phyloP scores from a whole-genome alignment of 164 flowering plant genomes.

The Sextonia rubra region DNA sequence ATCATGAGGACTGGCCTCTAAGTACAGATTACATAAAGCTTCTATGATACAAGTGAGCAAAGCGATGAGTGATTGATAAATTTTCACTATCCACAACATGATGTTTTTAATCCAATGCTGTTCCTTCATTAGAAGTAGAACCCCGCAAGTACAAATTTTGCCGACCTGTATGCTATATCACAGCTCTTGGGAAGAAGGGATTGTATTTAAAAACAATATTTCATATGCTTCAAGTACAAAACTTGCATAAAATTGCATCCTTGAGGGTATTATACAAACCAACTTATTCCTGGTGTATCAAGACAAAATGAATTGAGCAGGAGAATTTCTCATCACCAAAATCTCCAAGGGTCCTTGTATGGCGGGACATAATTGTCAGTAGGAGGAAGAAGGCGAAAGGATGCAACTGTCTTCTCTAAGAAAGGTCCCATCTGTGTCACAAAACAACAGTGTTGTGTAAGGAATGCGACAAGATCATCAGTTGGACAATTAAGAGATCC shows the following conservation, averaged over 20 bases:
- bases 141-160: too few species aligned
- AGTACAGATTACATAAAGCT: too few species aligned
- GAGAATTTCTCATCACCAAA: slow-evolving; percentile 54
- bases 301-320: neutral
- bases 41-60: too few species aligned
- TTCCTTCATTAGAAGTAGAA: too few species aligned
- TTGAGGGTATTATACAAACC: neutral
- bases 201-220: too few species aligned
- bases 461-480: neutral
- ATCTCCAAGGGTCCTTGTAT: slow-evolving; percentile 91
- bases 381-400: slow-evolving; percentile 80
- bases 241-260: neutral
- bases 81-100: too few species aligned
- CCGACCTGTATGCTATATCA: too few species aligned
- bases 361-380: slow-evolving; percentile 87
- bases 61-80: too few species aligned
- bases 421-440: slow-evolving; percentile 82
- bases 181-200: too few species aligned
- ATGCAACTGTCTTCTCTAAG: slow-evolving; percentile 58
- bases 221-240: too few species aligned
- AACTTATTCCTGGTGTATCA: neutral
- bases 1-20: too few species aligned
- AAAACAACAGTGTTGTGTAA: slow-evolving; percentile 7
- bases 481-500: neutral
- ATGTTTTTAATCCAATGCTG: too few species aligned